Percentiles rank a stretch among this genome's conserved stretches.
Conservation (phyloP, 1,284 basidiomycete species). For the Ustilago xerochloae region DNA sequence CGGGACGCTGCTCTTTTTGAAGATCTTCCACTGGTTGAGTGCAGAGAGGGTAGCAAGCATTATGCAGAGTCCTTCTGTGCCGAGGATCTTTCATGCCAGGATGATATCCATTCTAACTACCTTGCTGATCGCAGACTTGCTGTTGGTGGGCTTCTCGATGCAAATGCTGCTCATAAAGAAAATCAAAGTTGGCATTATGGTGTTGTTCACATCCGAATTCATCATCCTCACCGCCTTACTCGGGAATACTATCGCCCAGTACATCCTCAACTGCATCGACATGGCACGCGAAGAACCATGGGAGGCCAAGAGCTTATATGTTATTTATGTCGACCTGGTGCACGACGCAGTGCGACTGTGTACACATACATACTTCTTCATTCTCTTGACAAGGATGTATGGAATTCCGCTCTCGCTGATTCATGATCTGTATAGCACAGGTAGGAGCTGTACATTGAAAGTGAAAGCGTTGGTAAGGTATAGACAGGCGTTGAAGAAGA, state of each 20-base stretch:
- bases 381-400: slow-evolving; percentile 89
- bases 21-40: slow-evolving; percentile 97
- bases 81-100: slow-evolving; percentile 83
- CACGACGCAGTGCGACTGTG: slow-evolving; percentile 91
- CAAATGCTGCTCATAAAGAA: slow-evolving; percentile 70
- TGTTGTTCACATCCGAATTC: slow-evolving; percentile 89
- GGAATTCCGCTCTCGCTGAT: slow-evolving; percentile 97
- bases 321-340: slow-evolving; percentile 89
- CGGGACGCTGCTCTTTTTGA: slow-evolving; percentile 88
- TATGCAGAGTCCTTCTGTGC: slow-evolving; percentile 91
- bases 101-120: slow-evolving; percentile 79
- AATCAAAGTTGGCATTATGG: slow-evolving; percentile 75
- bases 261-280: slow-evolving; percentile 85
- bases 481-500: slow-evolving; percentile 91
- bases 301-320: slow-evolving; percentile 97
- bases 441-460: slow-evolving; percentile 86
- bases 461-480: slow-evolving; percentile 88
- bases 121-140: slow-evolving; percentile 77
- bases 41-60: slow-evolving; percentile 97
- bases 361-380: slow-evolving; percentile 87
- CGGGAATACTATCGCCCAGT: slow-evolving; percentile 83
- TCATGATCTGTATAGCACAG: slow-evolving; percentile 94
- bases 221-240: slow-evolving; percentile 86
- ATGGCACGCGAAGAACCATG: slow-evolving; percentile 71
- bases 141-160: slow-evolving; percentile 80